Evolutionary conservation across 2,329 filamentous ascomycete genomes (phyloP), one percentile per base, ranked within the genome.

Genomic region (Xylariales sp.): DNA sequence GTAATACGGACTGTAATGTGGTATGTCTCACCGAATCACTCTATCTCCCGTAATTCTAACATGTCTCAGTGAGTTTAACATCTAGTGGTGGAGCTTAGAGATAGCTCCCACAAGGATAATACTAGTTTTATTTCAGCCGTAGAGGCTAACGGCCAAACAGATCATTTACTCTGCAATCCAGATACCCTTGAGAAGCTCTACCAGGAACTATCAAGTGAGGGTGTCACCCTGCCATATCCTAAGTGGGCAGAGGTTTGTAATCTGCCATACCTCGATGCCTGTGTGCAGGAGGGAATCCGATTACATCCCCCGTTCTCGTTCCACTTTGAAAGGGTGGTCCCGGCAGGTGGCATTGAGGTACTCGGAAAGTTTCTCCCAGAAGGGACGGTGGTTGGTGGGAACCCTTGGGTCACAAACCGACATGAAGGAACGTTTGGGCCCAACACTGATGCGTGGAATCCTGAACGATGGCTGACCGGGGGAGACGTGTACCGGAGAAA

Each of bases 181-280:
- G 58, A 71, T 3, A 74, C 73, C 0, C 46, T 77, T 7, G 36
- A 72, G 1, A 72, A 62, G 9, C 73, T 80, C 1, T 62, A 64
- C n/a, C 14, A 65, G 2, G 79, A 80, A 49, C 72, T 80, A 6
- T 60, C 65, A 1, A 41, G 57, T 0, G 78, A 75, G 16, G 59
- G 72, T n/a, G 61, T 78, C 2, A 71, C 76, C 5, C 50, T 48
- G 14, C 75, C 78, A 1, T 76, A 67, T 55, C 74, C 77, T 14
- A 73, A 69, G 30, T 78, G 72, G 71, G 60, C 48, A 30, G 77
- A 78, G 43, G 70, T 78, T 1, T 59, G 71, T 28, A 66, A 69
- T 10, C 63, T 78, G n/a, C 75, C 74, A 3, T 78, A 77, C 36
- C 67, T 78, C 1, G 73, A 78, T 62, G 76, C 75, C 4, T 72